Evolutionary conservation across 768 basidiomycete genomes (phyloP), one percentile per base, ranked within the genome.

Genomic region (Clathrus columnatus): DNA sequence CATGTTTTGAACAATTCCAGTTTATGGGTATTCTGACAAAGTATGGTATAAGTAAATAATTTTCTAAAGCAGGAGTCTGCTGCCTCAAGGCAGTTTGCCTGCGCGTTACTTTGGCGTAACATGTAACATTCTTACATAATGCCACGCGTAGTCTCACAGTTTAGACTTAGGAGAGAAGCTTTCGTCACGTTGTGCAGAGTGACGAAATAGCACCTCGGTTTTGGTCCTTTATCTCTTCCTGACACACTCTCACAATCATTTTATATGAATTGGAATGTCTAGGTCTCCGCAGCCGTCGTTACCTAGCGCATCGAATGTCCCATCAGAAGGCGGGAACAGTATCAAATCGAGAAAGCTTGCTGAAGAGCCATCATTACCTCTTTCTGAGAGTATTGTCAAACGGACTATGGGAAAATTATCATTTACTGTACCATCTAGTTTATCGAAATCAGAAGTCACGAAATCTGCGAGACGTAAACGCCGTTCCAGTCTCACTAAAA

Each of bases 401-500:
- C 69, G 64, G 44, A 75, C 69, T 0, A 82, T 82, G 53, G 81
- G 82, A 61, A 84, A 75, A 58, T 73, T 90, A 27, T 81, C 82
- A 58, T 74, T 75, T 62, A 85, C 44, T 32, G 24, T 14, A 7
- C 46, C 10, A 23, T 6, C 27, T 29, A 43, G 54, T 48, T 23
- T 30, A 14, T 32, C 44, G 27, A 55, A 48, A 46, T 29, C 54
- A 47, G 54, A 55, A 55, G 44, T 47, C 20, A 55, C 57, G 66
- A 70, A 27, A 62, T 67, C 62, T 56, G 73, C 44, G 65, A 60
- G 72, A 43, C 73, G 71, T 57, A 78, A 74, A 56, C 79, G 81
- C 29, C 64, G 81, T 36, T 79, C 82, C 66, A 81, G 80, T 63
- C 68, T 82, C 41, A 78, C 67, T 63, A 74, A 76, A 49, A 80